These are phyloP conservation scores for Aspergillus candidus DNA, from an alignment of 2,329 filamentous ascomycete genomes.

Conservation along the genomic window DNA sequence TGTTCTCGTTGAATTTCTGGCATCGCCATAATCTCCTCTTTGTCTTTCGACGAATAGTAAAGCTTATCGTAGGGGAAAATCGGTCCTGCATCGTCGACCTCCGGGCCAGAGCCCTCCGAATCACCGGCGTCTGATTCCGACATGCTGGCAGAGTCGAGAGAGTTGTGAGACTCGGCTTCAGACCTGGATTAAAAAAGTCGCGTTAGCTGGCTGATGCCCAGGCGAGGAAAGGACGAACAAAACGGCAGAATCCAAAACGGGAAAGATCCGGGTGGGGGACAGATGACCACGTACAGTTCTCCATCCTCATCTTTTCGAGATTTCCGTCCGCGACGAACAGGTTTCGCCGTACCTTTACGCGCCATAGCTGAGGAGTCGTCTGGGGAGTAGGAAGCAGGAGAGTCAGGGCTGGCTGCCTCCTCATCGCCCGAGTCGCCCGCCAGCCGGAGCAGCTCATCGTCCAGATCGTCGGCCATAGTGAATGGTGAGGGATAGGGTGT, in stretches of 20 bases:
- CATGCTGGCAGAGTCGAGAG: conserved; percentile 78
- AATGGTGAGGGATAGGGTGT: conserved; percentile 11
- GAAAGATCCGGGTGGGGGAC: conserved; percentile 7
- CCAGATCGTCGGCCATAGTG: conserved; percentile 73
- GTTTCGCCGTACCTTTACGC: conserved; percentile 42
- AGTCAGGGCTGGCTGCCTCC: conserved; percentile 45
- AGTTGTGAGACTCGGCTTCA: conserved; percentile 62
- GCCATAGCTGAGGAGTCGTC: conserved; percentile 40
- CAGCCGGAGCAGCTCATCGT: conserved; percentile 88
- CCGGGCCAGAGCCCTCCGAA: conserved; percentile 51
- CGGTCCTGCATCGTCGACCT: conserved; percentile 43
- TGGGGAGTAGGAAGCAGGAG: conserved; percentile 46
- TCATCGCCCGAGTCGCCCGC: conserved; percentile 62
- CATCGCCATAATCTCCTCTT: conserved; percentile 72
- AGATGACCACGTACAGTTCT: conserved; percentile 63
- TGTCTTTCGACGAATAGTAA: conserved; percentile 67
- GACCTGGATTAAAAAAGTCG: conserved; percentile 48
- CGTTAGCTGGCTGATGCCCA: neutral
- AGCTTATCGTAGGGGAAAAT: conserved; percentile 82
- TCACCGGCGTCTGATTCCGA: conserved; percentile 83
- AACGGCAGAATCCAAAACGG: neutral
- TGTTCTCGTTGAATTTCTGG: conserved; percentile 88
- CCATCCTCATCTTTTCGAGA: conserved; percentile 60
- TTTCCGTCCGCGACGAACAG: conserved; percentile 40
- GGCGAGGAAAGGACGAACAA: neutral